Percentiles rank a stretch among this genome's conserved stretches.
These are phyloP conservation scores for Marasmius fiardii DNA, from an alignment of 1,284 basidiomycete genomes.

Conservation along the genomic window DNA sequence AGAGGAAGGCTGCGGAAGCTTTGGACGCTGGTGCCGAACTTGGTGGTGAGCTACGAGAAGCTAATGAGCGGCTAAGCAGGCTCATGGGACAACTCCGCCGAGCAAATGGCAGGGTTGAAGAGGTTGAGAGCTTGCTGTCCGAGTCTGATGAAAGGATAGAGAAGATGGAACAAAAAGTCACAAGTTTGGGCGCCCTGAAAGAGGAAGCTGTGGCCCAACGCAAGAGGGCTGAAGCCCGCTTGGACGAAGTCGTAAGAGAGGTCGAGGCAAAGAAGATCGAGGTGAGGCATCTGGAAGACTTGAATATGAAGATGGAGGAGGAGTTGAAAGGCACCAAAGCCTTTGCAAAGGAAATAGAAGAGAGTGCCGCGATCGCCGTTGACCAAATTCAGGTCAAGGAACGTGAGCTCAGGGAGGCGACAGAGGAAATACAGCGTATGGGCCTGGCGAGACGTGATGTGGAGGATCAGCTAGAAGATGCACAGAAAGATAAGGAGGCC, in stretches of 20 bases:
- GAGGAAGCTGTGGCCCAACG: conserved; percentile 24
- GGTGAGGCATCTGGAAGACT: conserved; percentile 23
- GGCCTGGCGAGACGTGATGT: conserved; percentile 43
- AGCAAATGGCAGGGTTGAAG: conserved; percentile 52
- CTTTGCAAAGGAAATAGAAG: conserved; percentile 55
- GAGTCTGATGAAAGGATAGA: conserved; percentile 46
- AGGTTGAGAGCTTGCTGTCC: conserved; percentile 53
- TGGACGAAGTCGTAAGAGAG: conserved; percentile 35
- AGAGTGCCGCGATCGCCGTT: conserved; percentile 40
- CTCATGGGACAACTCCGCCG: conserved; percentile 53
- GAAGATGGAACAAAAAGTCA: conserved; percentile 39
- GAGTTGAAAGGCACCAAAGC: conserved; percentile 41
- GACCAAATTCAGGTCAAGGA: conserved; percentile 52
- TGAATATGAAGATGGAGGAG: conserved; percentile 32
- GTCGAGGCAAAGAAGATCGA: conserved; percentile 33
- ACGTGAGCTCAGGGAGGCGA: conserved; percentile 41
- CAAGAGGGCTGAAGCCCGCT: background rate
- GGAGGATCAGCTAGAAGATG: conserved; percentile 43
- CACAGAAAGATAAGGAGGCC: conserved; percentile 50
- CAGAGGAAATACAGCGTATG: conserved; percentile 44
- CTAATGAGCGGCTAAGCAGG: conserved; percentile 54
- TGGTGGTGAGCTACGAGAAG: conserved; percentile 59
- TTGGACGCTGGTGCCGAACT: conserved; percentile 61
- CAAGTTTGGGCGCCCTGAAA: conserved; percentile 47
- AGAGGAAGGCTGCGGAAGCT: conserved; percentile 56